phyloP scores from a whole-genome alignment of 192 early-diverging fungal species.

The Umbelopsis isabellina region DNA sequence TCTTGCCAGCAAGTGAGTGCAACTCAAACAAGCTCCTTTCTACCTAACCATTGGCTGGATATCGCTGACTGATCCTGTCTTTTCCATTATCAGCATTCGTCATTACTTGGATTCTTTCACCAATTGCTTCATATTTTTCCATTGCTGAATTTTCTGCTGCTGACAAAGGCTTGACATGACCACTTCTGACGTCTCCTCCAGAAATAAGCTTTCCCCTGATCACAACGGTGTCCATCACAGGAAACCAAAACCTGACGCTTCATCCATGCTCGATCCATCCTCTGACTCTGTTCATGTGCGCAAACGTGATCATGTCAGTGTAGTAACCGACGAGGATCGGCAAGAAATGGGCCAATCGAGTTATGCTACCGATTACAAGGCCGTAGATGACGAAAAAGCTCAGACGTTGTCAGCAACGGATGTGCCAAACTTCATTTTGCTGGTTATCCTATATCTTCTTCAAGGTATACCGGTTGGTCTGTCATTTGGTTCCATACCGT shows the following conservation, averaged over 20 bases:
- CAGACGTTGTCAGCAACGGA: not conserved
- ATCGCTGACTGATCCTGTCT: too few species aligned
- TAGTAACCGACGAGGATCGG: not conserved
- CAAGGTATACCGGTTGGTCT: conserved; percentile 96
- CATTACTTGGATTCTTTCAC: too few species aligned
- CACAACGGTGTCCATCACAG: conserved; percentile 7
- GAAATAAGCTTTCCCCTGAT: conserved; percentile 19
- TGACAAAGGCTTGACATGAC: conserved; percentile 9
- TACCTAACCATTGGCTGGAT: too few species aligned
- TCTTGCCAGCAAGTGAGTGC: too few species aligned
- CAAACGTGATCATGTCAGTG: conserved; percentile 5
- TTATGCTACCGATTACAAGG: not conserved
- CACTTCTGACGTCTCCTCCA: conserved; percentile 20
- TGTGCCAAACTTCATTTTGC: conserved; percentile 1
- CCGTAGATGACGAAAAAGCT: not conserved
- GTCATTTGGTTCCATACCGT: conserved; percentile 90
- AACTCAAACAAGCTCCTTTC: too few species aligned
- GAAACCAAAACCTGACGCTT: not conserved
- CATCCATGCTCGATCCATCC: conserved; percentile 17
- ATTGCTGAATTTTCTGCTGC: not conserved
- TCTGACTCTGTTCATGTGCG: conserved; percentile 16
- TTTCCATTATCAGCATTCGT: too few species aligned
- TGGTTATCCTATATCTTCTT: conserved; percentile 63
- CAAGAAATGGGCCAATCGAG: conserved; percentile 2
- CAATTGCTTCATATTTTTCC: not conserved